Percentiles rank a stretch among this genome's conserved stretches.
phyloP scores from a whole-genome alignment of 306 rosid genomes.

The Cicer cuneatum region DNA sequence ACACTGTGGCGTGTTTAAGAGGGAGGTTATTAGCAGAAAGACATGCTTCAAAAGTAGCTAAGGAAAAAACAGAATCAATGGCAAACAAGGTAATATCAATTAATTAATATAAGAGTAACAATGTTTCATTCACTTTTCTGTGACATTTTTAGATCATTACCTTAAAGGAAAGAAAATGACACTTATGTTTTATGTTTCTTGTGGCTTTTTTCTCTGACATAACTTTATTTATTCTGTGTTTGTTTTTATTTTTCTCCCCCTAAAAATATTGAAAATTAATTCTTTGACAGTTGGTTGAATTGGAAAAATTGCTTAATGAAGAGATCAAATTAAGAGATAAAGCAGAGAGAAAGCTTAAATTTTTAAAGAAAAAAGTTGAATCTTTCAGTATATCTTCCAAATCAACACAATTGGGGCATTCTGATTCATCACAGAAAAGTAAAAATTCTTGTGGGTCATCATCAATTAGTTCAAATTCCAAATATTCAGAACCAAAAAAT shows the following conservation, averaged over 20 bases:
- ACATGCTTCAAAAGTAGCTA: conserved; percentile 83
- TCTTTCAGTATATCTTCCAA: conserved; percentile 52
- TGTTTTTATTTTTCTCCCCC: background rate
- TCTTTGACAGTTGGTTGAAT: conserved; percentile 62
- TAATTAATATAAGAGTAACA: background rate
- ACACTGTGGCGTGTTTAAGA: conserved; percentile 75
- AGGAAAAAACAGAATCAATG: conserved; percentile 62
- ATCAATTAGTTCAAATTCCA: conserved; percentile 47
- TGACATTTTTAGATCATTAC: conserved; percentile 26
- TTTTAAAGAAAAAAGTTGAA: conserved; percentile 65
- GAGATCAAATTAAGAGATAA: conserved; percentile 67
- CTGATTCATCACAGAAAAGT: conserved; percentile 56
- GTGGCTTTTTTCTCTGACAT: conserved; percentile 32
- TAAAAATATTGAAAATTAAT: conserved; percentile 10
- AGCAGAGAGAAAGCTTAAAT: conserved; percentile 73
- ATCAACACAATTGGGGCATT: conserved; percentile 51
- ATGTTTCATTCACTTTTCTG: conserved; percentile 41
- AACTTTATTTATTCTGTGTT: conserved; percentile 35
- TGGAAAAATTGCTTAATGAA: conserved; percentile 63
- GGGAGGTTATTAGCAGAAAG: conserved; percentile 92
- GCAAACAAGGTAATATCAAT: conserved; percentile 57
- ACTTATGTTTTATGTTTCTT: conserved; percentile 7
- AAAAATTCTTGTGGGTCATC: conserved; percentile 57
- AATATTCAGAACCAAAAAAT: conserved; percentile 49
- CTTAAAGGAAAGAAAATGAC: conserved; percentile 41